Evolutionary conservation across 2,329 filamentous ascomycete genomes (phyloP).

Genomic region (Colletotrichum coccodes): DNA sequence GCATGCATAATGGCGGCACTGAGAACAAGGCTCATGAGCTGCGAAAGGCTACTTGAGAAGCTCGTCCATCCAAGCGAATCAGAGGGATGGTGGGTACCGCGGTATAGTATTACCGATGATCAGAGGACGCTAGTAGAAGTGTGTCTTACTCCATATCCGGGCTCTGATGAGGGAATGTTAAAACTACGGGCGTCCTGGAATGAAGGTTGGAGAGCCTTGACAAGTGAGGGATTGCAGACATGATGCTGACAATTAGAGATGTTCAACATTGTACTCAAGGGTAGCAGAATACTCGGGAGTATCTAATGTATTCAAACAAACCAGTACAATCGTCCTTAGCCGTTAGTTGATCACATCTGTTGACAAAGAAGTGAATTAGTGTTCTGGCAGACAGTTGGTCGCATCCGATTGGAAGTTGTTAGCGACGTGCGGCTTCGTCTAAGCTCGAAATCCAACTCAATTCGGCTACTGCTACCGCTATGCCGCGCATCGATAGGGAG

Average conservation of each 20-base stretch:
- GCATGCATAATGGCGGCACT: too few species aligned
- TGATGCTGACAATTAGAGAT: background rate
- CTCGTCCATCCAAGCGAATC: background rate
- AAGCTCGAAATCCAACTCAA: background rate
- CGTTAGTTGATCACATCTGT: background rate
- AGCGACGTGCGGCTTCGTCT: background rate
- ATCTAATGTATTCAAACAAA: background rate
- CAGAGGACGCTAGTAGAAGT: background rate
- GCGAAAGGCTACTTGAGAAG: background rate
- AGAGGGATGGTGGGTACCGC: background rate
- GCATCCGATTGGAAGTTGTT: background rate
- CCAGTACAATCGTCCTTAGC: background rate
- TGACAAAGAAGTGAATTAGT: background rate
- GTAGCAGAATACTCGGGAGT: background rate
- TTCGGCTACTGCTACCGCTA: background rate
- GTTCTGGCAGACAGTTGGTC: background rate
- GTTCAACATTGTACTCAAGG: background rate
- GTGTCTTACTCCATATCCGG: background rate
- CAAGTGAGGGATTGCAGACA: background rate
- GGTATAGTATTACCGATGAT: background rate
- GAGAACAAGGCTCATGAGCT: background rate
- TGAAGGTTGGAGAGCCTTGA: background rate
- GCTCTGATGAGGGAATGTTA: background rate
- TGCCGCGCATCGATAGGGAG: too few species aligned
- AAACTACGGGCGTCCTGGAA: background rate